Conservation (phyloP, 1,284 basidiomycete species). For the Leccinum angustisporum region DNA sequence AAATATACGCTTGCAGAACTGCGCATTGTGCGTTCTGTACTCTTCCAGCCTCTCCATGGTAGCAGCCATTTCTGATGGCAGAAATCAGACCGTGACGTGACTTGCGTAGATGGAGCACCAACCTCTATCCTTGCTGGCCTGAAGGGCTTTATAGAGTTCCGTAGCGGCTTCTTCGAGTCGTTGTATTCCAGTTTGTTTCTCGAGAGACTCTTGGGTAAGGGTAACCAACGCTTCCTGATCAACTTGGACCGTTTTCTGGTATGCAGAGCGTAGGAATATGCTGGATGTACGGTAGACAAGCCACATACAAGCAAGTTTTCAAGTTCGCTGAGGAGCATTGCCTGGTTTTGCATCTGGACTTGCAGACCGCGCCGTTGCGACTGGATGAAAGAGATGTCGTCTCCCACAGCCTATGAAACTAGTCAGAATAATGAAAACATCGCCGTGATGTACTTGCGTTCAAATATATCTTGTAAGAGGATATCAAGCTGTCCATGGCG, state of each 20-base stretch:
- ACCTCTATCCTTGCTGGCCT: constrained; percentile 89
- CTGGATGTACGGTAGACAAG: background rate
- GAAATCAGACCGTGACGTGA: constrained; percentile 4
- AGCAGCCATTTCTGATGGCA: constrained; percentile 79
- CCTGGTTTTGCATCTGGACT: constrained; percentile 96
- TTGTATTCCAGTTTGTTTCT: constrained; percentile 73
- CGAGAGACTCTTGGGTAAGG: constrained; percentile 84
- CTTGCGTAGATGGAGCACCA: constrained; percentile 13
- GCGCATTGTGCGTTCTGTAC: constrained; percentile 82
- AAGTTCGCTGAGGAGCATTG: constrained; percentile 76
- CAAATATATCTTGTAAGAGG: constrained; percentile 91
- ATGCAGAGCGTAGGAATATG: constrained; percentile 8
- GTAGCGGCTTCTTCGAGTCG: constrained; percentile 82
- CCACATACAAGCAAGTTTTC: constrained; percentile 76
- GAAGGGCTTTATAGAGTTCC: constrained; percentile 92
- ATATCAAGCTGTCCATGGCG: constrained; percentile 81
- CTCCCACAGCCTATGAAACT: constrained; percentile 73
- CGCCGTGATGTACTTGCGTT: constrained; percentile 58
- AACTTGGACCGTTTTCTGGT: constrained; percentile 91
- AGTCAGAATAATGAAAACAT: constrained; percentile 5
- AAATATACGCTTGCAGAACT: constrained; percentile 89
- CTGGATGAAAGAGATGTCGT: constrained; percentile 96
- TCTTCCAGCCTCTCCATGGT: constrained; percentile 90
- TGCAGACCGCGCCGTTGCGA: constrained; percentile 96
- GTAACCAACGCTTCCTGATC: constrained; percentile 72